Conservation (phyloP, 768 basidiomycete species). For the Podaxis sp. region DNA sequence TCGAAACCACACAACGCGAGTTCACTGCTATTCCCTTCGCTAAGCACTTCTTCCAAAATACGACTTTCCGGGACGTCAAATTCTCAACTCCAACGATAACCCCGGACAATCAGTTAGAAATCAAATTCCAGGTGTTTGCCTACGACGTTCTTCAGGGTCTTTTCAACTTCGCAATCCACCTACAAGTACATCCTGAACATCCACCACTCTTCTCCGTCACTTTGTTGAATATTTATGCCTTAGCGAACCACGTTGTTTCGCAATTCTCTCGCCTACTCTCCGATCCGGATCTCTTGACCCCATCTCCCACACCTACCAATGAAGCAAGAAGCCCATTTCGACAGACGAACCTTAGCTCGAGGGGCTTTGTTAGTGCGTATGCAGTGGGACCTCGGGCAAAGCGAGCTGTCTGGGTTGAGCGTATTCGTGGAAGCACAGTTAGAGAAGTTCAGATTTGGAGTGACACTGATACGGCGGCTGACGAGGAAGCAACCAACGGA, state of each 20-base stretch:
- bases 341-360: conserved; percentile 20
- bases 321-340: not conserved
- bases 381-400: conserved; percentile 47
- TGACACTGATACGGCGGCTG: not conserved
- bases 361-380: conserved; percentile 52
- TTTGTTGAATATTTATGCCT: conserved; percentile 43
- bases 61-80: conserved; percentile 45
- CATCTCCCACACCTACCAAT: conserved; percentile 12
- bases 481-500: not conserved
- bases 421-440: conserved; percentile 39
- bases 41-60: conserved; percentile 25
- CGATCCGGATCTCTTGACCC: conserved; percentile 9
- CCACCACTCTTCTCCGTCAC: conserved; percentile 30
- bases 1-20: conserved; percentile 9
- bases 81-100: conserved; percentile 27
- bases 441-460: conserved; percentile 47
- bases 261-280: conserved; percentile 12
- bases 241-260: conserved; percentile 28
- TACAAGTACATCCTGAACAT: conserved; percentile 17
- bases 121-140: conserved; percentile 39
- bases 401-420: conserved; percentile 58
- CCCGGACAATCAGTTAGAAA: not conserved
- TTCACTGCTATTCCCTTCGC: conserved; percentile 12
- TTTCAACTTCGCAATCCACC: conserved; percentile 43
- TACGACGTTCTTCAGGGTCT: conserved; percentile 50